Base-by-base conservation (phyloP, 1,139 yeast genomes). In the Nakaseomyces nivariensis region DNA sequence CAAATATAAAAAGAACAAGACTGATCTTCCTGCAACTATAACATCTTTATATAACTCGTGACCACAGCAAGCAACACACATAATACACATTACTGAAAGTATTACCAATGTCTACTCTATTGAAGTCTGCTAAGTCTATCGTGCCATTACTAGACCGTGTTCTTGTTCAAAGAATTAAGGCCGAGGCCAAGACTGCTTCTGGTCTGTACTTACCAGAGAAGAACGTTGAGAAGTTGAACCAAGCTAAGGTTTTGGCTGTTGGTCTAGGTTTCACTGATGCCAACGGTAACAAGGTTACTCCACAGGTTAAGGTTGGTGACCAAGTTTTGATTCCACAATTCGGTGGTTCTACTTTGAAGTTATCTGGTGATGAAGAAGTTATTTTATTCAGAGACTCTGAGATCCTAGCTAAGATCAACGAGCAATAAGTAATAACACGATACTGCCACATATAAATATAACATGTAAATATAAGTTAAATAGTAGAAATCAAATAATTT, bases 181-280 rank as follows among this genome's bases (percentile, higher is more conserved):
- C 96, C 53, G 82, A 88, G 65, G 78, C 92, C 62, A 79, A 89
- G 75, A 92, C 98, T 52, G 87, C 96, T 51, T 83, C 95, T 45
- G 98, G 98, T 64, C 81, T 92, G 66, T 88, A 82, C 75, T 85
- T 92, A 58, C 98, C 98, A 56, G 98, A 92, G 74, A 88, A 88
- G 76, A 89, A 90, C 76, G 95, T 85, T 63, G 94, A 88, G 71
- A 92, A 92, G 74, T 79, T 88, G 68, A 86, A 86, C 76, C 79
- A 82, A 66, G 95, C 84, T 51, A 81, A 81, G 49, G 94, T 85
- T 51, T 69, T 85, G 60, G 86, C 94, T 54, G 82, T 86, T 57
- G 95, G 95, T 55, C 92, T 95, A 49, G 96, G 96, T 60, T 72
- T 75, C 64, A 72, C 79, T 53, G 80, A 82, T 59, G 73, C 77